Conservation (phyloP, 2,329 filamentous ascomycete species). For the Epichloe sibirici region DNA sequence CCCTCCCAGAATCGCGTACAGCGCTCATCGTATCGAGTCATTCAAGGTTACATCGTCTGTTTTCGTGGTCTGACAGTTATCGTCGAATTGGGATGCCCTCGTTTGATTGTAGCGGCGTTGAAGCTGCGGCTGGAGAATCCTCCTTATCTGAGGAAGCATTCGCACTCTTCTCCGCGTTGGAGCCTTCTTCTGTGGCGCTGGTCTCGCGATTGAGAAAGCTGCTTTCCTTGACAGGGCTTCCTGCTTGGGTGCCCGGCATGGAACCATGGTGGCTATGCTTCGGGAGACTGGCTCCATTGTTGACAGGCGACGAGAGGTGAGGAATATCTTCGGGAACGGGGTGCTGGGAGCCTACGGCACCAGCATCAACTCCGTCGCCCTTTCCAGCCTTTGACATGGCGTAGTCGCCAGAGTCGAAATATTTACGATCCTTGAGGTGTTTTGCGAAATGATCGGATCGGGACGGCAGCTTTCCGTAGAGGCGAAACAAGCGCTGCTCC, state of each 20-base stretch:
- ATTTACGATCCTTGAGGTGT: slow-evolving; percentile 98
- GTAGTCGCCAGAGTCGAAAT: slow-evolving; percentile 94
- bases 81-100: slow-evolving; percentile 51
- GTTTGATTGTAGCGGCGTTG: slow-evolving; percentile 12
- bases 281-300: slow-evolving; percentile 19
- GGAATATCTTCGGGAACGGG: slow-evolving; percentile 92
- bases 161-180: slow-evolving; percentile 13
- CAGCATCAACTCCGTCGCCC: slow-evolving; percentile 85
- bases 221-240: slow-evolving; percentile 82
- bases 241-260: slow-evolving; percentile 41
- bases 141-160: slow-evolving; percentile 20
- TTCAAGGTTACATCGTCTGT: neutral
- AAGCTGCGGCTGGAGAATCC: slow-evolving; percentile 23
- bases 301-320: slow-evolving; percentile 61
- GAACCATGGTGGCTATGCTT: slow-evolving; percentile 27
- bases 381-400: slow-evolving; percentile 96
- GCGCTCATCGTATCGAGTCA: neutral
- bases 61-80: slow-evolving; percentile 22
- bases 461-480: slow-evolving; percentile 95
- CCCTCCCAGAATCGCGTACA: neutral
- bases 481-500: slow-evolving; percentile 89
- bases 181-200: slow-evolving; percentile 41
- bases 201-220: slow-evolving; percentile 78
- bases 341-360: slow-evolving; percentile 87
- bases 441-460: slow-evolving; percentile 95